Evolutionary conservation across 1,284 basidiomycete species (phyloP).

Genomic region (Fistulinella staudtii): DNA sequence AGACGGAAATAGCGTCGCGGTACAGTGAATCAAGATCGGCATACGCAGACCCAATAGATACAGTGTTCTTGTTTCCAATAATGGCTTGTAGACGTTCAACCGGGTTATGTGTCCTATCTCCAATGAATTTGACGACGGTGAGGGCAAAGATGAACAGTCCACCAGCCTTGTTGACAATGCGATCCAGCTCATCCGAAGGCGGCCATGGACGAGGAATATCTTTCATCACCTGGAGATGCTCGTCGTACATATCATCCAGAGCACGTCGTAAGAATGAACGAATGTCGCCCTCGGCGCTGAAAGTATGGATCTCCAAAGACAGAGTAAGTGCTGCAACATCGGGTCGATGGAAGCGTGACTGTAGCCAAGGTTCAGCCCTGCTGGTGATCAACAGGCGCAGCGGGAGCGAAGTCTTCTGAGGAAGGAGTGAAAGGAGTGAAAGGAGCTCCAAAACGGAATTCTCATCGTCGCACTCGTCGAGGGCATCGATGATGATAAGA

Average conservation of each 20-base stretch:
- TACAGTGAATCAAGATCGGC: constrained; percentile 14
- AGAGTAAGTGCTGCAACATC: too few species aligned
- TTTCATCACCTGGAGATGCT: constrained; percentile 11
- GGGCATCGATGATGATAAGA: constrained; percentile 19
- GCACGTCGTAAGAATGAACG: constrained; percentile 11
- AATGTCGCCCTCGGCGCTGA: constrained; percentile 19
- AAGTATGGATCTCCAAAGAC: too few species aligned
- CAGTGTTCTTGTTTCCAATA: constrained; percentile 8
- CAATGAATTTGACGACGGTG: constrained; percentile 24
- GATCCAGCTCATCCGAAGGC: constrained; percentile 9
- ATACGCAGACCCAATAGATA: constrained; percentile 5
- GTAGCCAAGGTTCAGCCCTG: constrained; percentile 15
- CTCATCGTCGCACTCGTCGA: constrained; percentile 24
- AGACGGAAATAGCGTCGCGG: too few species aligned
- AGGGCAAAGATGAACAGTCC: constrained; percentile 26
- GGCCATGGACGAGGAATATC: too few species aligned
- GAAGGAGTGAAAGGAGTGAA: too few species aligned
- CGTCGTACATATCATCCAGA: constrained; percentile 5
- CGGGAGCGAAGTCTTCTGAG: too few species aligned
- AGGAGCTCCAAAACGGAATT: constrained; percentile 7
- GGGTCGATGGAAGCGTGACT: too few species aligned
- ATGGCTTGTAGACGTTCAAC: constrained; percentile 13
- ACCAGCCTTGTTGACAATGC: constrained; percentile 13
- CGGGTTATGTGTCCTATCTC: constrained; percentile 9
- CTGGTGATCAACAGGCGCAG: too few species aligned